Evolutionary conservation across 176 grass and related monocot genomes (phyloP).

Genomic region (Guadua angustifolia): DNA sequence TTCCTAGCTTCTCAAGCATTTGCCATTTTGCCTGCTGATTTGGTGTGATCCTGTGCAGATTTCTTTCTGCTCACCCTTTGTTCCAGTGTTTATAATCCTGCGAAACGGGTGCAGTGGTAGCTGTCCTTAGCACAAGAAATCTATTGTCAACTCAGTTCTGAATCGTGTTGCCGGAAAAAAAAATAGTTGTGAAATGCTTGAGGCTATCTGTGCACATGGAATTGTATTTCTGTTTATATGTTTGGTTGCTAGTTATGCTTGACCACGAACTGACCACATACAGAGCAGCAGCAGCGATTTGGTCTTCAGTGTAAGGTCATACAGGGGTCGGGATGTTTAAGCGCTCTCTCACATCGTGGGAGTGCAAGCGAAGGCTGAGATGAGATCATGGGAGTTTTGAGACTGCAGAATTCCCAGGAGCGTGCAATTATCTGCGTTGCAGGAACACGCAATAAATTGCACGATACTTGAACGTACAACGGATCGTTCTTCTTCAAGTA

Average conservation of each 20-base stretch:
- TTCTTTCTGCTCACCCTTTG: not conserved
- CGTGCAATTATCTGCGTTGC: not conserved
- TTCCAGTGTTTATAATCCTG: not conserved
- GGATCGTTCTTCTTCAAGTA: not conserved
- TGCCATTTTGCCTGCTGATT: slow-evolving; percentile 20
- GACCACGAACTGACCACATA: not conserved
- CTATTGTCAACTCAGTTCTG: not conserved
- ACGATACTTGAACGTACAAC: not conserved
- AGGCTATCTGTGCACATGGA: not conserved
- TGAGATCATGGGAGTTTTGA: not conserved
- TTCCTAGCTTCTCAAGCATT: slow-evolving; percentile 20
- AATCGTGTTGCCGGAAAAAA: slow-evolving; percentile 14
- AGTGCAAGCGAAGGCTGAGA: not conserved
- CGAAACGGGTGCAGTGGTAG: not conserved
- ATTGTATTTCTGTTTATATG: not conserved
- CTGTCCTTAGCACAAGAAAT: not conserved
- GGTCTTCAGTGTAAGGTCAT: not conserved
- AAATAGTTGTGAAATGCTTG: not conserved
- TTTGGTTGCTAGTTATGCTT: not conserved
- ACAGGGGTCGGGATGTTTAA: not conserved
- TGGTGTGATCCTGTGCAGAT: slow-evolving; percentile 25
- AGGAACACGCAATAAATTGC: slow-evolving; percentile 26
- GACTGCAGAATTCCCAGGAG: not conserved
- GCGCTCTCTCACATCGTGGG: not conserved
- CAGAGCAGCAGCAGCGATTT: not conserved